Conservation (phyloP, 176 grass and related monocot species). For the Cenchrus fungigraminus region DNA sequence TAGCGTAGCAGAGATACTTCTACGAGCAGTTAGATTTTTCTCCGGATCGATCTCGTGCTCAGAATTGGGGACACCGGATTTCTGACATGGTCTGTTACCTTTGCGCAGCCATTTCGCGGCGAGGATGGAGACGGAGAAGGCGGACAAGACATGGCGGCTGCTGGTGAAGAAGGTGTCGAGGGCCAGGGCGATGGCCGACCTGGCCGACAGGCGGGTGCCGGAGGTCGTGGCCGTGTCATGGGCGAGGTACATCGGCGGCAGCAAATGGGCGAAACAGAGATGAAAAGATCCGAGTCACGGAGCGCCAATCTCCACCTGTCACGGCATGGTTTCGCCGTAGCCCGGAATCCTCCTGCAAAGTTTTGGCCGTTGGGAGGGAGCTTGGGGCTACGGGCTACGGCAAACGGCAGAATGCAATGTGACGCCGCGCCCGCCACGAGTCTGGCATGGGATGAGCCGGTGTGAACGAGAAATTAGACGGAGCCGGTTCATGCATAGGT, state of each 20-base stretch:
- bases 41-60: background rate
- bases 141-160: conserved; percentile 68
- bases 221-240: conserved; percentile 42
- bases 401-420: background rate
- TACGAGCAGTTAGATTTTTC: background rate
- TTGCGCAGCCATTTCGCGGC: conserved; percentile 54
- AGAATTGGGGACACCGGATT: background rate
- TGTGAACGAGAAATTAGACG: too few species aligned
- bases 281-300: background rate
- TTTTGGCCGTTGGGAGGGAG: background rate
- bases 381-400: too few species aligned
- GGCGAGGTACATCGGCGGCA: conserved; percentile 37
- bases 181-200: conserved; percentile 48
- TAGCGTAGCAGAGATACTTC: background rate
- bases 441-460: too few species aligned
- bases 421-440: too few species aligned
- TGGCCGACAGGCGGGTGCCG: conserved; percentile 49
- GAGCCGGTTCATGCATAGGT: too few species aligned
- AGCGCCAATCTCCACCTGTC: background rate
- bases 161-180: conserved; percentile 70
- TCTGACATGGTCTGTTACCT: background rate
- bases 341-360: background rate
- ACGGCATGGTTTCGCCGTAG: background rate
- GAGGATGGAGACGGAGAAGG: conserved; percentile 57
- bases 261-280: conserved; percentile 25